These are phyloP conservation scores for Gryganskiella cystojenkinii DNA, from an alignment of 192 early-diverging fungal genomes.

Conservation along the genomic window DNA sequence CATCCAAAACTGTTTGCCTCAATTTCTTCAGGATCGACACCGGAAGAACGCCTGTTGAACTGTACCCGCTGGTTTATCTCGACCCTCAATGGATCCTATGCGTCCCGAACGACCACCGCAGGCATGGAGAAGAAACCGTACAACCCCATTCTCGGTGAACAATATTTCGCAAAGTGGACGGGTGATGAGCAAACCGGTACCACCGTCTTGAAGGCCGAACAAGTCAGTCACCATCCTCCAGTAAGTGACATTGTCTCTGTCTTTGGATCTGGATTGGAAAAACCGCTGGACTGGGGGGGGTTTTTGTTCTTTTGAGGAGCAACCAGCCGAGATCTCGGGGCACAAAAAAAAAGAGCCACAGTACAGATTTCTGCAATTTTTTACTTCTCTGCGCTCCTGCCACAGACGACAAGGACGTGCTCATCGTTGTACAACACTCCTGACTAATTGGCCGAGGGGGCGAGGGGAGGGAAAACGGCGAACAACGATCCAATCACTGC, in stretches of 20 bases:
- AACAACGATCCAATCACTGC: too few relatives aligned
- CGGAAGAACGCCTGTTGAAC: conserved; percentile 74
- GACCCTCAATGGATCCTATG: conserved; percentile 81
- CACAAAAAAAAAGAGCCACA: conserved; percentile 34
- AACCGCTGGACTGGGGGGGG: too few relatives aligned
- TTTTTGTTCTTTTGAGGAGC: too few relatives aligned
- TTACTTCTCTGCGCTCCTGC: not conserved
- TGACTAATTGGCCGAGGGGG: not conserved
- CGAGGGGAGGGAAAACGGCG: too few relatives aligned
- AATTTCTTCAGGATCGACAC: conserved; percentile 64
- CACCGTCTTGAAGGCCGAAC: conserved; percentile 51
- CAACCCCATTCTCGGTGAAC: conserved; percentile 63
- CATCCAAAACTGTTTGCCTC: conserved; percentile 70
- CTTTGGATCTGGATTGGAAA: too few relatives aligned
- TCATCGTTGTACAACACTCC: not conserved
- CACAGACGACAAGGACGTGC: not conserved
- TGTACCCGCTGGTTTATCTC: conserved; percentile 86
- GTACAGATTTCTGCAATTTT: not conserved
- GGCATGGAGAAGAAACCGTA: conserved; percentile 86
- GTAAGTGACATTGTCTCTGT: conserved; percentile 43
- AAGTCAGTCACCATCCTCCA: conserved; percentile 65
- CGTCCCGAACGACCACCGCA: conserved; percentile 70
- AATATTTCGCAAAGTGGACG: conserved; percentile 58
- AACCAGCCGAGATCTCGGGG: conserved; percentile 7
- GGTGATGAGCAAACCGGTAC: conserved; percentile 39